Percentiles rank a stretch among this genome's conserved stretches.
Evolutionary conservation across 2,329 filamentous ascomycete species (phyloP).

Genomic region (Trichoderma citrinoviride): DNA sequence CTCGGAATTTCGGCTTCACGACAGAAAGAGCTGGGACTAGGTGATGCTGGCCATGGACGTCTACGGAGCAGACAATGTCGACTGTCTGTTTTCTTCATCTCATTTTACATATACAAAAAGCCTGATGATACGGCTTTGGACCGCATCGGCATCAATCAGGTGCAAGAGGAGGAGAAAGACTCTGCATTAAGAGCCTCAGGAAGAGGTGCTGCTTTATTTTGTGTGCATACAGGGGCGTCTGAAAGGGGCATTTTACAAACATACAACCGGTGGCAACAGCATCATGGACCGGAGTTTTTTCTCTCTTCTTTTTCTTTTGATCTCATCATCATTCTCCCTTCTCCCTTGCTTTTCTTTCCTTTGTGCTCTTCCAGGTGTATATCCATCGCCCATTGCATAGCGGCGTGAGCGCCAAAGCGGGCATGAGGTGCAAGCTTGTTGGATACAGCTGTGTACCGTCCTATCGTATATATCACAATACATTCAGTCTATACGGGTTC

Average conservation of each 20-base stretch:
- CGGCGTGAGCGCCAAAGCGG: background rate
- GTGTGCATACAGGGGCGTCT: slow-evolving; percentile 20
- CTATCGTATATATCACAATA: background rate
- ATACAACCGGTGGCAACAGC: slow-evolving; percentile 14
- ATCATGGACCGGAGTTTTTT: slow-evolving; percentile 23
- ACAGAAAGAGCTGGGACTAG: background rate
- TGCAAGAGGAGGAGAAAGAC: background rate
- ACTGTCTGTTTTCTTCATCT: background rate
- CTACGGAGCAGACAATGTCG: background rate
- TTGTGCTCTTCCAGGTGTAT: slow-evolving; percentile 7
- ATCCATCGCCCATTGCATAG: background rate
- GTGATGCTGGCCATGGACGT: background rate
- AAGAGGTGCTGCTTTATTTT: slow-evolving; percentile 2
- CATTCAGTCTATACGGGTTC: background rate
- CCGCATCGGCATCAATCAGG: background rate
- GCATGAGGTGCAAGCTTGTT: background rate
- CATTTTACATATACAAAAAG: background rate
- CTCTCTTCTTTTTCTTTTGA: background rate
- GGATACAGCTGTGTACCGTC: background rate
- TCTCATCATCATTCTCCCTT: background rate
- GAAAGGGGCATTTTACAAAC: slow-evolving; percentile 9
- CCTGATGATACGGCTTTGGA: background rate
- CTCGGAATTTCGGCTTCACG: background rate
- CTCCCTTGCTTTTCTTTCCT: background rate
- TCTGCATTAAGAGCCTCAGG: background rate